phyloP scores from a whole-genome alignment of 2,329 filamentous ascomycete species.

The Onygenales sp. region DNA sequence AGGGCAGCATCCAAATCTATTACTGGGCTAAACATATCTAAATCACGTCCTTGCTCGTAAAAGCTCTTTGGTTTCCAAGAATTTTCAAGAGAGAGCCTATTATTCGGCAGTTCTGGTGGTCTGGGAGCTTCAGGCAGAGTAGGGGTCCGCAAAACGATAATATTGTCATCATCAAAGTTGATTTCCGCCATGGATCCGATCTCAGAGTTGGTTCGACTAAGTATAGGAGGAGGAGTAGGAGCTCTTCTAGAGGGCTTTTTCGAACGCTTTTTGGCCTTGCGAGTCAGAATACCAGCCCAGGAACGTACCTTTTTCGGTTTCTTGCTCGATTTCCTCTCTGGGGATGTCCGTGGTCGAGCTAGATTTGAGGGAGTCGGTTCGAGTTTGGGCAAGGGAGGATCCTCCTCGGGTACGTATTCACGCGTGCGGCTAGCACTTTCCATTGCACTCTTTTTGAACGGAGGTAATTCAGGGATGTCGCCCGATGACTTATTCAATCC shows the following conservation, averaged over 20 bases:
- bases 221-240: slow-evolving; percentile 36
- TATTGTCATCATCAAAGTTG: slow-evolving; percentile 41
- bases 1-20: slow-evolving; percentile 92
- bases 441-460: background rate
- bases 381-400: background rate
- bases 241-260: slow-evolving; percentile 31
- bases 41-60: slow-evolving; percentile 38
- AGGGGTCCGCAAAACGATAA: slow-evolving; percentile 37
- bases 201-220: slow-evolving; percentile 31
- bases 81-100: slow-evolving; percentile 21
- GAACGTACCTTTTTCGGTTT: slow-evolving; percentile 66
- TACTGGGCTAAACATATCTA: slow-evolving; percentile 65
- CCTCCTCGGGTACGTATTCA: background rate
- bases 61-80: slow-evolving; percentile 36
- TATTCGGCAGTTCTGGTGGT: slow-evolving; percentile 11
- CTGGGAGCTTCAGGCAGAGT: slow-evolving; percentile 26
- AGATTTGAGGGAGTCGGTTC: slow-evolving; percentile 11
- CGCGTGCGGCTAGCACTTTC: background rate
- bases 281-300: slow-evolving; percentile 44
- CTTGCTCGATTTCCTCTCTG: slow-evolving; percentile 29
- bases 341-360: slow-evolving; percentile 18
- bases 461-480: background rate
- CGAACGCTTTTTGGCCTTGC: slow-evolving; percentile 38
- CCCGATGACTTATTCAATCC: background rate
- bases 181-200: slow-evolving; percentile 34